A percentile compares a stretch with the other conserved stretches of the same genome.
phyloP scores from a whole-genome alignment of 371 early-diverging fungal species.

The Coemansia sp. region DNA sequence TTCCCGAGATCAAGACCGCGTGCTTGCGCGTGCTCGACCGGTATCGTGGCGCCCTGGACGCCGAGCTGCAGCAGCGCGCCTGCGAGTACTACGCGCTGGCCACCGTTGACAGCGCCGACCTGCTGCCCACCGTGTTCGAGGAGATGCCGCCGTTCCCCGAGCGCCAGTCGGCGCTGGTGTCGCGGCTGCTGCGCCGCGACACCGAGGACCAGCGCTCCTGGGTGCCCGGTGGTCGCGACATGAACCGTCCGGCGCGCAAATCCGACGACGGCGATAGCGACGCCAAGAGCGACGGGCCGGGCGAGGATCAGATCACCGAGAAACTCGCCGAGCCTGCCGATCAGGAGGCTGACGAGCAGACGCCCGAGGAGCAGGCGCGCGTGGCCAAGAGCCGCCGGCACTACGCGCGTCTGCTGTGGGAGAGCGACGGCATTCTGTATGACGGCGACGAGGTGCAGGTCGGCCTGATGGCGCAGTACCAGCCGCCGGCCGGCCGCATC shows the following conservation, averaged over 20 bases:
- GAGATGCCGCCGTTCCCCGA: conserved; percentile 97
- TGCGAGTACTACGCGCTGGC: conserved; percentile 91
- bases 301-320: background rate
- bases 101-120: conserved; percentile 78
- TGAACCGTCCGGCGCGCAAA: conserved; percentile 57
- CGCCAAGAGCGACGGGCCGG: no score
- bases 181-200: conserved; percentile 79
- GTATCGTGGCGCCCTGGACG: conserved; percentile 84
- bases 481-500: conserved; percentile 79
- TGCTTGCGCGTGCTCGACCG: conserved; percentile 81
- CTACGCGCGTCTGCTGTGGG: conserved; percentile 63
- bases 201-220: conserved; percentile 96
- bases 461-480: conserved; percentile 86
- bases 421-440: conserved; percentile 82
- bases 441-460: conserved; percentile 85
- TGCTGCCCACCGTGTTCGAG: conserved; percentile 90
- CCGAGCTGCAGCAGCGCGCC: conserved; percentile 95
- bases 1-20: conserved; percentile 94
- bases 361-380: conserved; percentile 25
- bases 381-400: conserved; percentile 42
- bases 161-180: conserved; percentile 85
- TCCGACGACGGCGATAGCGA: no score
- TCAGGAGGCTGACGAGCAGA: background rate
- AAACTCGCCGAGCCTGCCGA: background rate
- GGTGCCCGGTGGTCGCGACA: conserved; percentile 90